These are phyloP conservation scores for Diophrys appendiculata DNA, from an alignment of 73 alveolate genomes.

Conservation along the genomic window DNA sequence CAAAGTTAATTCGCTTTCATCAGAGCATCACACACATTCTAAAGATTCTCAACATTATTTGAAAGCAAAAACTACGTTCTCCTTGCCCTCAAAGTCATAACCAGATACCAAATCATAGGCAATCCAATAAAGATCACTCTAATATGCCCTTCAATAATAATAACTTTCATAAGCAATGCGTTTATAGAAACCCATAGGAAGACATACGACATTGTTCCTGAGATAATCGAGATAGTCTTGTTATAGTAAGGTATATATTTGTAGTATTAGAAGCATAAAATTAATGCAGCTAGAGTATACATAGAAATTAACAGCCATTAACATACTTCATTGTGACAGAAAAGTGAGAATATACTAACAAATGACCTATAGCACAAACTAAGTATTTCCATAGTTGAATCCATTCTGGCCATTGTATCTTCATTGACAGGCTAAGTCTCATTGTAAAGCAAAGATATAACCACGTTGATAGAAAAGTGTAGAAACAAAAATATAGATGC, in stretches of 20 bases:
- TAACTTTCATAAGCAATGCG: constrained; percentile 13
- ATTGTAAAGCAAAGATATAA: constrained; percentile 36
- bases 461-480: constrained; percentile 7
- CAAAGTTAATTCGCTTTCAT: constrained; percentile 9
- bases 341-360: constrained; percentile 10
- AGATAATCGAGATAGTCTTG: constrained; percentile 23
- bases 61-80: constrained; percentile 4
- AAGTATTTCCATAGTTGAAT: constrained; percentile 25
- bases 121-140: constrained; percentile 15
- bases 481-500: constrained; percentile 8
- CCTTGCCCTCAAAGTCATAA: constrained; percentile 16
- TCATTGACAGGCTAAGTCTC: constrained; percentile 48
- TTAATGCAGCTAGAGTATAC: constrained; percentile 22
- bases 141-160: constrained; percentile 21
- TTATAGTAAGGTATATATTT: constrained; percentile 34
- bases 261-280: constrained; percentile 19
- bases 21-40: constrained; percentile 36
- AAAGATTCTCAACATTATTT: constrained; percentile 6
- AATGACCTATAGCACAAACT: constrained; percentile 4
- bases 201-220: constrained; percentile 24
- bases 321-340: constrained; percentile 9
- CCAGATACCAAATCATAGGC: constrained; percentile 27
- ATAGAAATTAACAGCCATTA: not conserved
- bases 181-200: constrained; percentile 33
- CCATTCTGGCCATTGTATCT: constrained; percentile 28